Evolutionary conservation across 2,329 filamentous ascomycete genomes (phyloP).

Genomic region (Seiridium unicorne): DNA sequence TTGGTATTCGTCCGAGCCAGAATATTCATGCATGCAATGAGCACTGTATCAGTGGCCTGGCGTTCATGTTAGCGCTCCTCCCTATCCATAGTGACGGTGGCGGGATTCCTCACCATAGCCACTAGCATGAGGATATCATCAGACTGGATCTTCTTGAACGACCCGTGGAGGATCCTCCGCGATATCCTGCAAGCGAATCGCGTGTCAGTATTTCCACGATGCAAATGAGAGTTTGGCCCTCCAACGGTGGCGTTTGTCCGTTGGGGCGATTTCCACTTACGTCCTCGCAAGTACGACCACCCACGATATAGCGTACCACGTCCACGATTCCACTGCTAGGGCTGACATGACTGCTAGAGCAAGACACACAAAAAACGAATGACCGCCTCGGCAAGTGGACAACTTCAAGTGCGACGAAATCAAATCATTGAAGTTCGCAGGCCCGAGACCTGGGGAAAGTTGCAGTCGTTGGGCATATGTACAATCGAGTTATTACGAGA

Average conservation of each 20-base stretch:
- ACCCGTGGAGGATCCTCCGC: constrained; percentile 3
- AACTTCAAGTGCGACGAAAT: background rate
- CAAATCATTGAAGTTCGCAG: background rate
- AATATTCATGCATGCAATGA: constrained; percentile 6
- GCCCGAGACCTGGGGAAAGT: background rate
- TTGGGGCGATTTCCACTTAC: background rate
- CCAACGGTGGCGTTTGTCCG: background rate
- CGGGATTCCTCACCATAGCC: background rate
- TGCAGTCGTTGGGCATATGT: background rate
- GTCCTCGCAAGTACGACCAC: constrained; percentile 2
- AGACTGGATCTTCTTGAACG: constrained; percentile 6
- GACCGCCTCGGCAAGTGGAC: background rate
- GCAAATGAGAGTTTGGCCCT: background rate
- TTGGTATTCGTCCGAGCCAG: constrained; percentile 2
- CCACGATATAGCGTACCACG: constrained; percentile 3
- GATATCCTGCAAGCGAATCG: background rate
- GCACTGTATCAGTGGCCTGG: constrained; percentile 2
- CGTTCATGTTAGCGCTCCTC: background rate
- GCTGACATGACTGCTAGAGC: constrained; percentile 1
- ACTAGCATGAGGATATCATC: constrained; percentile 7
- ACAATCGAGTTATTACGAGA: background rate
- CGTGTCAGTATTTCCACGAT: background rate
- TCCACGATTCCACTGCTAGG: constrained; percentile 2
- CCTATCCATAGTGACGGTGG: background rate
- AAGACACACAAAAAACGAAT: background rate